Evolutionary conservation across 495 filamentous ascomycete species (phyloP).

Genomic region (Podospora pseudoanserina): DNA sequence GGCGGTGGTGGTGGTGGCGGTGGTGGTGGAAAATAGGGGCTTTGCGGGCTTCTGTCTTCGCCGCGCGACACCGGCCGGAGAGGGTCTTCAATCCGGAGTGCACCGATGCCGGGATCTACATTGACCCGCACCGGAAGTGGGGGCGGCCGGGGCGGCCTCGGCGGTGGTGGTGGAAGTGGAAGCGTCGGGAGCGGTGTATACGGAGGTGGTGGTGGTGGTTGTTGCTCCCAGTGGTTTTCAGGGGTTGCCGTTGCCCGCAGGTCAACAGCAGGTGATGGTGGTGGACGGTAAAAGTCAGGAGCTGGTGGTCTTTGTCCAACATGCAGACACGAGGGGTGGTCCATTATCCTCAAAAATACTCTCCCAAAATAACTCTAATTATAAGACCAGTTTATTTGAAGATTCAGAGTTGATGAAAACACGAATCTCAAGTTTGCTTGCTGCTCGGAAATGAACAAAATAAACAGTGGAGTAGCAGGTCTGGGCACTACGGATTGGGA

Average conservation of each 20-base stretch:
- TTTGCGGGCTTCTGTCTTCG: not conserved
- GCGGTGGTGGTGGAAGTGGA: slow-evolving; percentile 2
- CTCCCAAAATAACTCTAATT: not conserved
- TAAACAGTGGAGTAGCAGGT: not conserved
- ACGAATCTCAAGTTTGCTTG: not conserved
- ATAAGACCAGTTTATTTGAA: not conserved
- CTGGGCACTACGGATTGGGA: not conserved
- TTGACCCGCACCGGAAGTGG: slow-evolving; percentile 3
- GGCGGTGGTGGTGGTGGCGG: not conserved
- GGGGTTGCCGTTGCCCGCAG: not conserved
- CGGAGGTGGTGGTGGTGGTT: not conserved
- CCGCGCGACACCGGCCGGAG: not conserved
- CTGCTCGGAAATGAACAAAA: not conserved
- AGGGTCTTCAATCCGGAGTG: slow-evolving; percentile 5
- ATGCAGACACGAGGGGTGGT: not conserved
- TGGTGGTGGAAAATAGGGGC: not conserved
- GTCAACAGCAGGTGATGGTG: not conserved
- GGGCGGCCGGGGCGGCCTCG: slow-evolving; percentile 6
- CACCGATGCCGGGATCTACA: not conserved
- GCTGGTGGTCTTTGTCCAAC: not conserved
- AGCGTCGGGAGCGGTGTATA: not conserved
- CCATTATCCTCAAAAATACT: not conserved
- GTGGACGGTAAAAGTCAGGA: not conserved
- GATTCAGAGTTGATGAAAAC: not conserved
- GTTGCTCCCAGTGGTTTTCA: slow-evolving; percentile 1